phyloP scores from a whole-genome alignment of 2,329 filamentous ascomycete species.

The Raffaelea deltoideospora region DNA sequence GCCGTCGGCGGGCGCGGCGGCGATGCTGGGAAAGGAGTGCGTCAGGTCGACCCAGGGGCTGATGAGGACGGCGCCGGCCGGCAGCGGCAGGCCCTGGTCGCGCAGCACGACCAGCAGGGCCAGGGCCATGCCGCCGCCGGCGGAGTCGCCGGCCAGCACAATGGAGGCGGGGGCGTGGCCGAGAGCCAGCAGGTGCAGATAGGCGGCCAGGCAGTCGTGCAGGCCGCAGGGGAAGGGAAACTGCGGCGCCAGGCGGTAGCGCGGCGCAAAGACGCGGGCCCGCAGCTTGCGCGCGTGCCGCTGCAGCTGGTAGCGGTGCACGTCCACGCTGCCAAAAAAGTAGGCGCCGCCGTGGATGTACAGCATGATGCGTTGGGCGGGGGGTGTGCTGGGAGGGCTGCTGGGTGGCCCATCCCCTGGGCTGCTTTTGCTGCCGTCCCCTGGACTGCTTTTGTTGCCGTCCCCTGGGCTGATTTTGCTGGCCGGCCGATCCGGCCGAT shows the following conservation, averaged over 20 bases:
- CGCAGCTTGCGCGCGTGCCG: conserved; percentile 88
- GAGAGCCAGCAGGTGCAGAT: conserved; percentile 63
- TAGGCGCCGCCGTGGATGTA: conserved; percentile 93
- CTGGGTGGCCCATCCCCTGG: too few species aligned
- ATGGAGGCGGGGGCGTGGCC: conserved; percentile 56
- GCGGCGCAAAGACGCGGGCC: conserved; percentile 72
- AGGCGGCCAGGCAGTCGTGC: conserved; percentile 78
- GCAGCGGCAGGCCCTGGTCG: conserved; percentile 69
- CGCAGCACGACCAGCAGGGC: conserved; percentile 66
- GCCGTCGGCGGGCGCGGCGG: conserved; percentile 48
- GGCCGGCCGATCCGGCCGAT: neutral
- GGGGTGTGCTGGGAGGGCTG: neutral
- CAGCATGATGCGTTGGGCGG: conserved; percentile 54
- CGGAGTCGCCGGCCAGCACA: conserved; percentile 80
- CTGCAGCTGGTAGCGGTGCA: conserved; percentile 97
- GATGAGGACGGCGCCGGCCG: conserved; percentile 78
- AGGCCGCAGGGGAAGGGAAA: conserved; percentile 92
- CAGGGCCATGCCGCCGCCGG: conserved; percentile 80
- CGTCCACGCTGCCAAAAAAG: conserved; percentile 89
- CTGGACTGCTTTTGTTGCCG: too few species aligned
- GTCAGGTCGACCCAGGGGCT: conserved; percentile 94
- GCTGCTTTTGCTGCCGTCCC: too few species aligned
- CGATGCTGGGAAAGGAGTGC: conserved; percentile 88
- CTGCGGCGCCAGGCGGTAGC: conserved; percentile 79
- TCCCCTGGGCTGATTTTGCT: too few species aligned